Evolutionary conservation across 495 filamentous ascomycete genomes (phyloP).

Genomic region (Zalerion maritima): DNA sequence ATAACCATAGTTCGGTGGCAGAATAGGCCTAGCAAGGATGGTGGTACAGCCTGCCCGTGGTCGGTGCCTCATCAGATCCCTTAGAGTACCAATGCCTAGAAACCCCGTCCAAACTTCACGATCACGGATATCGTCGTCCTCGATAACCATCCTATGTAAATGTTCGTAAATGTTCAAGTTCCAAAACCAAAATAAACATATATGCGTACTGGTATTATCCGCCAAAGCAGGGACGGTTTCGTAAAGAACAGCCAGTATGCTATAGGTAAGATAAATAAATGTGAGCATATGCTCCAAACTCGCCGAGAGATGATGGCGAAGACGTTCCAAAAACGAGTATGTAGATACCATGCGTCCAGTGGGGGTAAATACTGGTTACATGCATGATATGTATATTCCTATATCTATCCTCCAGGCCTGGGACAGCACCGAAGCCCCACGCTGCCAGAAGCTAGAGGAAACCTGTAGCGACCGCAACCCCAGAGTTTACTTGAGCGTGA

Average conservation of each 20-base stretch:
- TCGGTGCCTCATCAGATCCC: conserved; percentile 47
- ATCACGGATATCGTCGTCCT: conserved; percentile 48
- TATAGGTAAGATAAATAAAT: conserved; percentile 54
- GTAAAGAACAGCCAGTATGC: conserved; percentile 53
- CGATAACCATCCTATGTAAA: conserved; percentile 56
- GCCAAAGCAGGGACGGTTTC: conserved; percentile 54
- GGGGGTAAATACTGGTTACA: no score
- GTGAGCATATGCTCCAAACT: conserved; percentile 55
- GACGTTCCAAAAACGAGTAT: conserved; percentile 50
- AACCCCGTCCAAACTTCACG: conserved; percentile 56
- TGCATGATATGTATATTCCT: no score
- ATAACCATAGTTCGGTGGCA: no score
- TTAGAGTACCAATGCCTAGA: conserved; percentile 61
- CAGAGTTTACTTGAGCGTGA: no score
- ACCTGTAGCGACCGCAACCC: no score
- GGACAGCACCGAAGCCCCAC: no score
- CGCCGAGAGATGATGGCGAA: conserved; percentile 45
- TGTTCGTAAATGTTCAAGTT: conserved; percentile 42
- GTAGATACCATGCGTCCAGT: no score
- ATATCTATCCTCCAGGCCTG: no score
- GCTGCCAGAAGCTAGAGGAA: no score
- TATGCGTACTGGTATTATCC: no score
- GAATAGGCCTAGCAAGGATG: no score
- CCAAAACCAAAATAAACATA: no score
- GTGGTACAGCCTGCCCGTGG: conserved; percentile 55